Percentiles rank a stretch among this genome's conserved stretches.
phyloP scores from a whole-genome alignment of 352 stramenopile genomes.

The Globisporangium cystogenes region DNA sequence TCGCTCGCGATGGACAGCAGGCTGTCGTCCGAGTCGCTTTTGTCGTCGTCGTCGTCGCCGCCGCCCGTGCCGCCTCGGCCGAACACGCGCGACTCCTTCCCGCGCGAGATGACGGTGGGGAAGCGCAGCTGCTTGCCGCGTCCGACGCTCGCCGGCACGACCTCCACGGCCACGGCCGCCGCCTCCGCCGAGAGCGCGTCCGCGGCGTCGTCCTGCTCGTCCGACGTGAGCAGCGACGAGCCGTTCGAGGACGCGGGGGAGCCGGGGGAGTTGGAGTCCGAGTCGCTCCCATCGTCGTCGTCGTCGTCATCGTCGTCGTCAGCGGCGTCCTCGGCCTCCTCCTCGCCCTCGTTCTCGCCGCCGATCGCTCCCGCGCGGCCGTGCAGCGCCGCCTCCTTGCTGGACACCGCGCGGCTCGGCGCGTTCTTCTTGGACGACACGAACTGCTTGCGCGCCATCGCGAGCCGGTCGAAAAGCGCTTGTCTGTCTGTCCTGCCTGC shows the following conservation, averaged over 20 bases:
- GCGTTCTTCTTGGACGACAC: conserved; percentile 87
- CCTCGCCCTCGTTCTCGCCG: conserved; percentile 18
- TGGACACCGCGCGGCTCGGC: conserved; percentile 71
- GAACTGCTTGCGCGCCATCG: conserved; percentile 81
- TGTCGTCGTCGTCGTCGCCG: conserved; percentile 16
- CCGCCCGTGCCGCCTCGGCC: conserved; percentile 22
- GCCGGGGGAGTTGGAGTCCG: conserved; percentile 15
- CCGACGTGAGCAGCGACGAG: conserved; percentile 25
- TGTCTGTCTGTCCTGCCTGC: neutral
- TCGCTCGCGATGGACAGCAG: conserved; percentile 67
- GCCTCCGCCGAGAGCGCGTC: conserved; percentile 13
- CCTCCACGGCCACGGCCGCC: conserved; percentile 41
- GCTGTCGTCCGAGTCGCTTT: conserved; percentile 65
- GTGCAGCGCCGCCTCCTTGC: conserved; percentile 76
- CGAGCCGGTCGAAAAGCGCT: neutral
- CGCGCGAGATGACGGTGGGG: conserved; percentile 56
- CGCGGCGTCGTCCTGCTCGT: conserved; percentile 16
- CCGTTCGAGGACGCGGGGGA: conserved; percentile 23
- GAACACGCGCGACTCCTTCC: conserved; percentile 58
- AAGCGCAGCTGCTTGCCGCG: conserved; percentile 79
- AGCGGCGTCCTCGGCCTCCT: conserved; percentile 20
- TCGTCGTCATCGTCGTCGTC: conserved; percentile 17
- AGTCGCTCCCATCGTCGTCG: conserved; percentile 11
- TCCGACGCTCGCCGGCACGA: conserved; percentile 64
- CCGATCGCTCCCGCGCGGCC: conserved; percentile 23